Percentiles rank a stretch among this genome's conserved stretches.
Evolutionary conservation across 441 rosid genomes (phyloP).

Genomic region (Pelargonium cotyledonis): DNA sequence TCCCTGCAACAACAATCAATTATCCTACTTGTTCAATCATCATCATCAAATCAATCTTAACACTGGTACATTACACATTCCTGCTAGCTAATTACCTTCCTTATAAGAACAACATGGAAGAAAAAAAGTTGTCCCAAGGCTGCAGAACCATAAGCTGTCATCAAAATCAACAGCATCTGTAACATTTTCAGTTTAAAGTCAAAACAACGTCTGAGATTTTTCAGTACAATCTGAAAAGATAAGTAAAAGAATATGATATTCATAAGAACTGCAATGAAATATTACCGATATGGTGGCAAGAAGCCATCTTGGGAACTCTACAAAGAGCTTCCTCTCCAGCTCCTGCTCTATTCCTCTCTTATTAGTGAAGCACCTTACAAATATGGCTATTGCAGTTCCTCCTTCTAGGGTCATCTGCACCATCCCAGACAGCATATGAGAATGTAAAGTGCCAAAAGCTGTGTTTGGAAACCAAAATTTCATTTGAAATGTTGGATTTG

Average conservation of each 20-base stretch:
- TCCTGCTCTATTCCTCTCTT: constrained; percentile 74
- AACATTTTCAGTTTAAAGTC: constrained; percentile 10
- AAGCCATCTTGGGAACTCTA: constrained; percentile 64
- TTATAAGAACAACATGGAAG: constrained; percentile 84
- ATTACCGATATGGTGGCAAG: constrained; percentile 78
- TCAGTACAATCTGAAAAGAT: background rate
- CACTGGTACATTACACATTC: background rate
- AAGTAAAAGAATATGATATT: constrained; percentile 1
- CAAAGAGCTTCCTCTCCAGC: constrained; percentile 44
- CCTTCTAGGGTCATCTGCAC: constrained; percentile 80
- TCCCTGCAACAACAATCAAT: constrained; percentile 43
- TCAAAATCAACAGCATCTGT: constrained; percentile 65
- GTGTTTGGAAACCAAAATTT: background rate
- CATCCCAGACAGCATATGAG: constrained; percentile 6
- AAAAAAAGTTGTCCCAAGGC: constrained; percentile 97
- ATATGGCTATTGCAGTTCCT: constrained; percentile 79
- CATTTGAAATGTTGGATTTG: background rate
- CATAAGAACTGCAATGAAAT: background rate
- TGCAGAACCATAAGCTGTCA: constrained; percentile 80
- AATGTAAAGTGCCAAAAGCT: background rate
- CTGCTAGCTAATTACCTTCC: constrained; percentile 49
- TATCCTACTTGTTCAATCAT: background rate
- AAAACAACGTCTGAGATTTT: constrained; percentile 1
- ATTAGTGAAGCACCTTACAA: constrained; percentile 79
- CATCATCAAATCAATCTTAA: background rate